Evolutionary conservation across 768 basidiomycete species (phyloP).

Genomic region (Xanthoconium stramineum): DNA sequence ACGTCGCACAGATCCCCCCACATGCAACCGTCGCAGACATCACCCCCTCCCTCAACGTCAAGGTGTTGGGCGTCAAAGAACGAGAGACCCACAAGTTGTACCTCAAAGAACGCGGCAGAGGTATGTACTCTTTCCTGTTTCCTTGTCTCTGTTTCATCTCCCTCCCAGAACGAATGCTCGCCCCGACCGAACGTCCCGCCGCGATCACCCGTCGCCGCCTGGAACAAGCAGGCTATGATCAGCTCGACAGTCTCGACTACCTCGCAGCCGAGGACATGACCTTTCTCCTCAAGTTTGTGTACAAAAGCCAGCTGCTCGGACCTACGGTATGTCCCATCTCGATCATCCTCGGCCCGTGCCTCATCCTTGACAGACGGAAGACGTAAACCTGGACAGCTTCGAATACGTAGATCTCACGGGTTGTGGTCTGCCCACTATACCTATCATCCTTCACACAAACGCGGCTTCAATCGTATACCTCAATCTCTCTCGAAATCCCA

Average conservation of each 20-base stretch:
- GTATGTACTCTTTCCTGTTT: conserved; percentile 35
- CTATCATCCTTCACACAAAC: conserved; percentile 79
- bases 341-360: background rate
- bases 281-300: conserved; percentile 88
- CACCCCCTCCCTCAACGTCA: conserved; percentile 56
- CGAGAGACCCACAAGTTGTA: conserved; percentile 66
- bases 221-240: conserved; percentile 86
- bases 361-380: conserved; percentile 57
- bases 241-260: conserved; percentile 73
- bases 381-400: conserved; percentile 65
- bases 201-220: conserved; percentile 79
- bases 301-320: conserved; percentile 71
- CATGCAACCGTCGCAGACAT: conserved; percentile 68
- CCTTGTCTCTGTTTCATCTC: background rate
- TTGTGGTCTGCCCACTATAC: conserved; percentile 80
- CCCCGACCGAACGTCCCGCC: conserved; percentile 78
- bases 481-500: conserved; percentile 89
- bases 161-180: conserved; percentile 73
- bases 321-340: conserved; percentile 47
- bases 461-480: conserved; percentile 82
- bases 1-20: conserved; percentile 62
- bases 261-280: conserved; percentile 75
- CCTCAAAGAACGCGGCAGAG: conserved; percentile 72
- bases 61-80: conserved; percentile 47
- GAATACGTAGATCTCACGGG: conserved; percentile 81